Evolutionary conservation across 495 filamentous ascomycete genomes (phyloP), one percentile per base, ranked within the genome.

Genomic region (Bacidia rubella): DNA sequence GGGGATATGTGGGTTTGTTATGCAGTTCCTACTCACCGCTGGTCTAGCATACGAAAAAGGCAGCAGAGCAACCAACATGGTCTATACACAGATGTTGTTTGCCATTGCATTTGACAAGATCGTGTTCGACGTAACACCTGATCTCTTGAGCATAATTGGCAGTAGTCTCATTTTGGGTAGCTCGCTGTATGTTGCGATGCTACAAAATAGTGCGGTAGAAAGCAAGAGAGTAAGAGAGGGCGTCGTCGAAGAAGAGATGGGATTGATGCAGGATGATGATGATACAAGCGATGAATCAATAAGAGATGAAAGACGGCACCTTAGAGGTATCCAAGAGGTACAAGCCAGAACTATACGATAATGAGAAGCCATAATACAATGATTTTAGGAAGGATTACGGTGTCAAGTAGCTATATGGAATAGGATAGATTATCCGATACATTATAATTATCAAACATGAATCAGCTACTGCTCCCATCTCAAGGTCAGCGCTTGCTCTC

Each of bases 61-160:
- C 5, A 80, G 81, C 20, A 74, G 85, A 21, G 89, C 89, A 2
- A 93, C 85, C 3, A 87, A 83, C 20, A 94, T 95, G 87, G 71
- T 87, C 2, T 97, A 95, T 62, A 87, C 81, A 42, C 85, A 93
- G 64, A 90, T 97, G 85, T 63, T 97, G 32, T 95, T 95, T 63
- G 90, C 90, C 11, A 69, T 94, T 15, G 76, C 76, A 12, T 89
- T 87, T 61, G 90, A 97, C 62, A 78, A 80, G 52, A 68, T 83
- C 46, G 68, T 96, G 11, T 96, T 83, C 72, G 83, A 84, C 1
- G 78, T 74, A 22, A 78, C 72, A 12, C 82, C 92, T 46, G 77
- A 78, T 17, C 60, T 71, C 27, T 65, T 80, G 57, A 87, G 83
- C 50, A 74, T 89, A 53, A 63, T 75, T 0, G 90, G 90, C 7